A percentile compares a stretch with the other conserved stretches of the same genome.
phyloP scores from a whole-genome alignment of 1,284 basidiomycete species.

The Inonotus hispidus region DNA sequence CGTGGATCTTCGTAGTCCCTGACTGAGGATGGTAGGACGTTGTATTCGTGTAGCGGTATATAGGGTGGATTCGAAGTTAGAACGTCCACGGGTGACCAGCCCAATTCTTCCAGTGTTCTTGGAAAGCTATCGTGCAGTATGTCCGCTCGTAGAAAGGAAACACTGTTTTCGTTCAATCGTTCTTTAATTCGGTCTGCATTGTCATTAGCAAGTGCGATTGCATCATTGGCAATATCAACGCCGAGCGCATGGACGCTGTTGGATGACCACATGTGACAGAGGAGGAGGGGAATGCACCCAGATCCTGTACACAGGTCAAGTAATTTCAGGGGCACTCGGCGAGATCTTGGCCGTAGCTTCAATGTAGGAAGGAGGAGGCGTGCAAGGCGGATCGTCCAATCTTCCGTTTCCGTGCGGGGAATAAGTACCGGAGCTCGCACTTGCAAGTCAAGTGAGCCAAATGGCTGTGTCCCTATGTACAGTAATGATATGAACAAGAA shows the following conservation, averaged over 20 bases:
- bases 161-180: constrained; percentile 34
- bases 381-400: constrained; percentile 64
- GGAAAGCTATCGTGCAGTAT: constrained; percentile 37
- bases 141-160: constrained; percentile 43
- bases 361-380: constrained; percentile 34
- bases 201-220: constrained; percentile 65
- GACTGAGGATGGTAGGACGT: constrained; percentile 61
- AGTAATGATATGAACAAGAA: neutral
- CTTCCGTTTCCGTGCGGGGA: constrained; percentile 88
- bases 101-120: constrained; percentile 25
- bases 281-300: constrained; percentile 81
- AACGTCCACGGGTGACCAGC: constrained; percentile 57
- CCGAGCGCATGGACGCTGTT: constrained; percentile 52
- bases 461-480: constrained; percentile 76
- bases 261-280: constrained; percentile 56
- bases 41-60: constrained; percentile 66
- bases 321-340: constrained; percentile 40
- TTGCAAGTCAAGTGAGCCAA: constrained; percentile 73
- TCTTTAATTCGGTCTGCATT: constrained; percentile 47
- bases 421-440: constrained; percentile 78
- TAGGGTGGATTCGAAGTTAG: constrained; percentile 94
- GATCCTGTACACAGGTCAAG: constrained; percentile 90
- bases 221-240: constrained; percentile 66
- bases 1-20: constrained; percentile 71
- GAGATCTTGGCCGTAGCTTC: neutral